Evolutionary conservation across 176 grass and related monocot species (phyloP).

Genomic region (Miscanthus lutarioriparius): DNA sequence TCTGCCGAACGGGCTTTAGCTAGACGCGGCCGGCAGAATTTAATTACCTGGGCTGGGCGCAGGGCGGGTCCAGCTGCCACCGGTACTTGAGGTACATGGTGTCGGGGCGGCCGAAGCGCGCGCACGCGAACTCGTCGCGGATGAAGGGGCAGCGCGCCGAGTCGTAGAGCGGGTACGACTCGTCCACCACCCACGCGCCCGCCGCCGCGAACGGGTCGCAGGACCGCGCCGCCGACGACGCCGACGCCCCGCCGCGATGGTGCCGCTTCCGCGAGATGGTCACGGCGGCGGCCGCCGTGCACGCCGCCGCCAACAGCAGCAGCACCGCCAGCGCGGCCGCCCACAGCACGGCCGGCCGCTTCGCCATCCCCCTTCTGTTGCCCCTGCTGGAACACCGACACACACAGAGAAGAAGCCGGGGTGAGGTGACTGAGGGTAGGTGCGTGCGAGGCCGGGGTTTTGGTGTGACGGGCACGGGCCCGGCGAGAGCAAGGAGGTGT

Average conservation of each 20-base stretch:
- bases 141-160: constrained; percentile 73
- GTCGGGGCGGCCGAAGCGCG: constrained; percentile 65
- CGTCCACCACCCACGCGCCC: constrained; percentile 75
- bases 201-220: constrained; percentile 52
- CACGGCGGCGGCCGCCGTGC: constrained; percentile 37
- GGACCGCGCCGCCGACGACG: background rate
- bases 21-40: too few species aligned
- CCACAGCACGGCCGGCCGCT: background rate
- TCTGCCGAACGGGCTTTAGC: too few species aligned
- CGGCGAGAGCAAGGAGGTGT: background rate
- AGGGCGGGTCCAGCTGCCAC: constrained; percentile 64
- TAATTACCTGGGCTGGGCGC: constrained; percentile 47
- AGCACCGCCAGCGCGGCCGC: background rate
- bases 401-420: background rate
- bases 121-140: constrained; percentile 82
- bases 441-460: background rate
- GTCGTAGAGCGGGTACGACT: constrained; percentile 78
- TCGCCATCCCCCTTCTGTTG: constrained; percentile 1
- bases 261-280: constrained; percentile 26
- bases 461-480: background rate
- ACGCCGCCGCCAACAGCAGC: background rate
- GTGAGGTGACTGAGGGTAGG: background rate
- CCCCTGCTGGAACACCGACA: background rate
- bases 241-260: background rate
- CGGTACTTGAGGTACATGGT: constrained; percentile 70